phyloP scores from a whole-genome alignment of 495 filamentous ascomycete species.

The Neurospora tetraspora region DNA sequence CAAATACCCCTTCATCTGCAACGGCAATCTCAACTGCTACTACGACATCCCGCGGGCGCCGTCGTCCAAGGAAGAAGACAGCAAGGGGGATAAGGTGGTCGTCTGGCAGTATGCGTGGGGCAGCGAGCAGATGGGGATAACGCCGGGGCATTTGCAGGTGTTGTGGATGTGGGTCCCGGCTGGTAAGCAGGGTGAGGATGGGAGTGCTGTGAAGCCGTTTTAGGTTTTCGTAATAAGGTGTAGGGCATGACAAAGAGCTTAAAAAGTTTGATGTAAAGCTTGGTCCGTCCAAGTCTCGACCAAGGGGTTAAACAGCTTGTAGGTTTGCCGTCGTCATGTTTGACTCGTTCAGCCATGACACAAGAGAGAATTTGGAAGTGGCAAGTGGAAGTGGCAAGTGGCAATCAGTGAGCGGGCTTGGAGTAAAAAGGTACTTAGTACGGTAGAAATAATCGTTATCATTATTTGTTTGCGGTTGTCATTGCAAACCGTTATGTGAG shows the following conservation, averaged over 20 bases:
- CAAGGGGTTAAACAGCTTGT: no score
- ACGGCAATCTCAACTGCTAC: conserved; percentile 22
- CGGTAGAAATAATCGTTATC: not conserved
- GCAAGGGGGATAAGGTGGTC: conserved; percentile 1
- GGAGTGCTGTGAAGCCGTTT: not conserved
- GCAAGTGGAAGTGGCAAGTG: not conserved
- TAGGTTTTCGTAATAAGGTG: not conserved
- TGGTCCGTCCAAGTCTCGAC: no score
- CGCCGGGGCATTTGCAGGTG: conserved; percentile 21
- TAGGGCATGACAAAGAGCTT: no score
- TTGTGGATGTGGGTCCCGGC: conserved; percentile 21
- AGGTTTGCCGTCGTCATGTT: no score
- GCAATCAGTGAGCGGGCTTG: not conserved
- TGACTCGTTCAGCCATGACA: no score
- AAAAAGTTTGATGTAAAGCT: no score
- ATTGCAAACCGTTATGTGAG: not conserved
- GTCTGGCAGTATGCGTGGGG: conserved; percentile 29
- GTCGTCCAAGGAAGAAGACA: not conserved
- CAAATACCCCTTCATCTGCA: no score
- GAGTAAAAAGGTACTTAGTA: no score
- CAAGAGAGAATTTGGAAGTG: no score
- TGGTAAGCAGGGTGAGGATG: not conserved
- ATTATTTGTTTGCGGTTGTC: not conserved
- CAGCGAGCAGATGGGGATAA: conserved; percentile 14
- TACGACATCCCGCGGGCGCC: conserved; percentile 20